Percentiles rank a stretch among this genome's conserved stretches.
Evolutionary conservation across 257 asterid genomes (phyloP).

Genomic region (Gentiana dahurica): DNA sequence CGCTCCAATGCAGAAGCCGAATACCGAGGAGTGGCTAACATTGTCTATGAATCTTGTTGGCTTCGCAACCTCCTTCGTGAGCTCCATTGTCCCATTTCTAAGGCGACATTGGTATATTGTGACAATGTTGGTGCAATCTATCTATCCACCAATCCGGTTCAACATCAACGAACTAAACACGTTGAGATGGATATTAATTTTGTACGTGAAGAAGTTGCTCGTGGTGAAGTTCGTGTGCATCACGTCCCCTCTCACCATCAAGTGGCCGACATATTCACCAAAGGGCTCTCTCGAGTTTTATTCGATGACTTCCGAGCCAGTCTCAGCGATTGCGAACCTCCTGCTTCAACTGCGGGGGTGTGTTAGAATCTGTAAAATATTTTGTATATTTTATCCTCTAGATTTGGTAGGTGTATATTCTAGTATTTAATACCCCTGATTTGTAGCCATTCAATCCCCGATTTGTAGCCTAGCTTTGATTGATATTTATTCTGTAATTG

Average conservation of each 20-base stretch:
- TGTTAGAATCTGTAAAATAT: neutral
- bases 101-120: neutral
- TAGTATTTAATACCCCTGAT: too few species aligned
- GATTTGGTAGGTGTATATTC: too few species aligned
- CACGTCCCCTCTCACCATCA: neutral
- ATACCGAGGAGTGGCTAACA: neutral
- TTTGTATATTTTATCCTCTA: too few species aligned
- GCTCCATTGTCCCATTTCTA: neutral
- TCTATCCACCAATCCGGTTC: slow-evolving; percentile 1
- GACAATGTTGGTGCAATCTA: neutral
- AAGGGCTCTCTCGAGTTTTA: neutral
- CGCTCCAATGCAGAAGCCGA: neutral
- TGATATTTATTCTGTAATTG: too few species aligned
- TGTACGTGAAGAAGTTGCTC: neutral
- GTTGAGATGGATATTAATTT: neutral
- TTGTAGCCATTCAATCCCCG: too few species aligned
- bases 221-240: neutral
- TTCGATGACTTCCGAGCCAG: neutral
- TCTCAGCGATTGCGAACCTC: neutral
- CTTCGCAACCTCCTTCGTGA: neutral
- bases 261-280: slow-evolving; percentile 4
- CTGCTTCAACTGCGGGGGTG: neutral
- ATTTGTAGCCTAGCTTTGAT: too few species aligned
- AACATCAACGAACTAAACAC: neutral
- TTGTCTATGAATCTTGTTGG: neutral